These are phyloP conservation scores for Albizia julibrissin DNA, from an alignment of 306 rosid species.

Conservation along the genomic window DNA sequence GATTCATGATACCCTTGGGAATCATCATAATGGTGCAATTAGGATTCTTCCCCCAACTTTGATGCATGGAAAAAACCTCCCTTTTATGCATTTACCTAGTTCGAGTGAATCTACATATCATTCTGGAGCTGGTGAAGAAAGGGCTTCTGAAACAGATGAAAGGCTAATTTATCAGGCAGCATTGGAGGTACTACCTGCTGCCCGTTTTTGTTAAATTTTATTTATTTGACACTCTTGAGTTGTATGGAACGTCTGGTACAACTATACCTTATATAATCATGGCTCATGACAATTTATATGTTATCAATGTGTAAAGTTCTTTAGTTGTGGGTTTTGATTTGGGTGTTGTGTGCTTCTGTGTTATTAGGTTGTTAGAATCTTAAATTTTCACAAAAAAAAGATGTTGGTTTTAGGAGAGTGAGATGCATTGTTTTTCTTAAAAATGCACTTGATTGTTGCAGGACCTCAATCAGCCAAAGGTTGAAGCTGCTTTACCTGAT, in stretches of 20 bases:
- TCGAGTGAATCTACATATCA: constrained; percentile 62
- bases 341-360: neutral
- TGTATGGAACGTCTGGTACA: constrained; percentile 22
- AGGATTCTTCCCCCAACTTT: constrained; percentile 67
- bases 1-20: constrained; percentile 44
- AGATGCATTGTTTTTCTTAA: constrained; percentile 15
- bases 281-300: constrained; percentile 7
- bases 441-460: constrained; percentile 49
- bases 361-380: constrained; percentile 18
- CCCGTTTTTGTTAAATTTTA: neutral
- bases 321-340: constrained; percentile 1
- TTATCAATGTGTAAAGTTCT: constrained; percentile 2
- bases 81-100: constrained; percentile 52
- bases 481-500: constrained; percentile 68
- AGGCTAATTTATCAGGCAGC: constrained; percentile 92
- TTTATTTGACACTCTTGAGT: constrained; percentile 22
- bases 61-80: constrained; percentile 53
- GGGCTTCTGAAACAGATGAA: constrained; percentile 69
- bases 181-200: constrained; percentile 58
- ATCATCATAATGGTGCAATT: constrained; percentile 46
- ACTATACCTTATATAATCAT: constrained; percentile 19
- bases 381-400: neutral
- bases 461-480: constrained; percentile 86
- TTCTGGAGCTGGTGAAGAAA: constrained; percentile 66
- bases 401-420: constrained; percentile 10